Evolutionary conservation across 345 rosid genomes (phyloP).

Genomic region (Citrus trifoliata): DNA sequence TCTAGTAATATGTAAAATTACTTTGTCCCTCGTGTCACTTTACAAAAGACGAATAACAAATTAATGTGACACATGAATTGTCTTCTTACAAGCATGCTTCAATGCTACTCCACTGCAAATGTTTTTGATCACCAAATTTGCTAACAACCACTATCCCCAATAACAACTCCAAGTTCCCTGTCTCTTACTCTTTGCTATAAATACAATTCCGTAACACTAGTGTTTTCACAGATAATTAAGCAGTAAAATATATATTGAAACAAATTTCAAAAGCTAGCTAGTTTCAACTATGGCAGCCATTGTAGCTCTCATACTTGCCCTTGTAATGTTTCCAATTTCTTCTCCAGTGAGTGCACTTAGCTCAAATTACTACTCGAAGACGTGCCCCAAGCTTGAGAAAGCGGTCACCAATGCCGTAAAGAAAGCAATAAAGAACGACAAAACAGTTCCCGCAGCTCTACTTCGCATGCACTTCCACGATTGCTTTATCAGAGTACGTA

Average conservation of each 20-base stretch:
- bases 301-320: slow-evolving; percentile 18
- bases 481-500: slow-evolving; percentile 65
- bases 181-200: slow-evolving; percentile 12
- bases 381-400: slow-evolving; percentile 62
- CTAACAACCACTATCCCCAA: slow-evolving; percentile 42
- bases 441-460: slow-evolving; percentile 75
- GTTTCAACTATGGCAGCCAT: slow-evolving; percentile 22
- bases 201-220: slow-evolving; percentile 8
- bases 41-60: not conserved
- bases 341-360: slow-evolving; percentile 45
- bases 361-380: slow-evolving; percentile 50
- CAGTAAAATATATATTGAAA: not conserved
- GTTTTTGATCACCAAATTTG: slow-evolving; percentile 58
- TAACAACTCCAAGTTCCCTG: slow-evolving; percentile 39
- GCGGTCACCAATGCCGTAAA: slow-evolving; percentile 49
- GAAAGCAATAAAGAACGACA: slow-evolving; percentile 63
- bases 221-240: not conserved
- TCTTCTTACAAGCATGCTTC: slow-evolving; percentile 19
- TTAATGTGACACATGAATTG: slow-evolving; percentile 11
- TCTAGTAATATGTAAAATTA: not conserved
- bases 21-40: not conserved
- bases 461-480: slow-evolving; percentile 92
- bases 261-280: not conserved
- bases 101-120: slow-evolving; percentile 26
- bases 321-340: slow-evolving; percentile 21